Evolutionary conservation across 495 filamentous ascomycete species (phyloP), one percentile per base, ranked within the genome.

Genomic region (Neurospora tetrasperma): DNA sequence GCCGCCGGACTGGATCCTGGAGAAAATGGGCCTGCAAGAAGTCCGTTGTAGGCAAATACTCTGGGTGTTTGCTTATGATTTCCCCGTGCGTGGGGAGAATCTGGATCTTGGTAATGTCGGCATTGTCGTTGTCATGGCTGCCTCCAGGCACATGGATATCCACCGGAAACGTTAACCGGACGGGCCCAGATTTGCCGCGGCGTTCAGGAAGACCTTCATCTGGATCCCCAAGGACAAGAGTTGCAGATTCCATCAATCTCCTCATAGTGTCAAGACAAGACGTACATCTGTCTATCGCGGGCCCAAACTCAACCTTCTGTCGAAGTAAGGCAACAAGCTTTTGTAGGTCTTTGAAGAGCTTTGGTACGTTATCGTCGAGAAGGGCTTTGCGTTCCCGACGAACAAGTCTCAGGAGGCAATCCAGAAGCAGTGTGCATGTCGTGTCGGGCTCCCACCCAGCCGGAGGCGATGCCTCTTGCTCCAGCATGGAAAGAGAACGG

Each of bases 101-200:
- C 69, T 80, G 79, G 66, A 93, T 90, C 4, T 89, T 75, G n/a
- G 75, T 72, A 71, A 93, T 91, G 75, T 87, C 79, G 2, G 76
- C 82, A 66, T 87, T 77, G 77, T 92, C 90, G 76, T 92, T 93
- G 77, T 92, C 86, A 72, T 93, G 90, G 9, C 90, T 82, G 31
- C 82, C 81, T 0, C 88, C 88, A 35, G 83, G 78, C 7, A 75
- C 69, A 6, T 86, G 88, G 18, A 88, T 79, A 54, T 78, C 5
- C 88, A 88, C 18, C 88, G 88, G 62, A 69, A 69, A 69, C 10
- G 23, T 69, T 4, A 16, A 69, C 23, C 12, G 23, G 12, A 69
- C 9, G 18, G 62, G 62, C 4, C 27, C 38, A 3, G 62, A n/a
- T 14, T 4, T 16, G 20, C 62, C 62, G 2, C 38, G 62, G 7